Conservation (phyloP, 176 grass and related monocot genomes). For the Musa schizocarpa region DNA sequence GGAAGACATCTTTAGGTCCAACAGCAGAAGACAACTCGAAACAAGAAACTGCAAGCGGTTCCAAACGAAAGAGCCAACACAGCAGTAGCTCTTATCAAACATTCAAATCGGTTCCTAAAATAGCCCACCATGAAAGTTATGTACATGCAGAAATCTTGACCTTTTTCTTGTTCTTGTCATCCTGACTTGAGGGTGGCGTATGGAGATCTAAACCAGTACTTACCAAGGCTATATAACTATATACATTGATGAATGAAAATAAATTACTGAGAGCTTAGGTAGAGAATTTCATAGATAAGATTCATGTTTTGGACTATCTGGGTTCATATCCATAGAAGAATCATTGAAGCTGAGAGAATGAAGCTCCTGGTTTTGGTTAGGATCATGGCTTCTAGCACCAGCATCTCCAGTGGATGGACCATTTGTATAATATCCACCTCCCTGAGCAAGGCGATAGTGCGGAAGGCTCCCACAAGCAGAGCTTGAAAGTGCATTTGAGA, state of each 20-base stretch:
- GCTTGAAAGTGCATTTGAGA: slow-evolving; percentile 71
- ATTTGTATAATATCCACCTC: slow-evolving; percentile 5
- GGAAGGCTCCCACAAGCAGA: slow-evolving; percentile 52
- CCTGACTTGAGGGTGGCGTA: background rate
- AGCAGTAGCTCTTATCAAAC: background rate
- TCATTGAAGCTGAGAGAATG: background rate
- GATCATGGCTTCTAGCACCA: slow-evolving; percentile 17
- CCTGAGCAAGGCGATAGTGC: slow-evolving; percentile 49
- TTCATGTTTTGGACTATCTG: background rate
- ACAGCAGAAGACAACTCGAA: too few relatives aligned
- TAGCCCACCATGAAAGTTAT: background rate
- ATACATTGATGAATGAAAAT: background rate
- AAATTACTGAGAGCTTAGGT: background rate
- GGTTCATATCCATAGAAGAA: background rate
- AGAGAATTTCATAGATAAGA: background rate
- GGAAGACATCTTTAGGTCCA: too few relatives aligned
- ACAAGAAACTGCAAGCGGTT: background rate
- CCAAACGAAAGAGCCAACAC: background rate
- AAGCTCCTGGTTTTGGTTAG: background rate
- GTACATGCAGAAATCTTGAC: background rate
- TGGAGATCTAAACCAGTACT: background rate
- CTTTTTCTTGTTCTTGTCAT: background rate
- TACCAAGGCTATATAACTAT: background rate
- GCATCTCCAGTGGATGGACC: slow-evolving; percentile 29
- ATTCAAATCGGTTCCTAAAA: background rate